These are phyloP conservation scores for Coniochaeta sp. DNA, from an alignment of 2,329 filamentous ascomycete species.

Conservation along the genomic window DNA sequence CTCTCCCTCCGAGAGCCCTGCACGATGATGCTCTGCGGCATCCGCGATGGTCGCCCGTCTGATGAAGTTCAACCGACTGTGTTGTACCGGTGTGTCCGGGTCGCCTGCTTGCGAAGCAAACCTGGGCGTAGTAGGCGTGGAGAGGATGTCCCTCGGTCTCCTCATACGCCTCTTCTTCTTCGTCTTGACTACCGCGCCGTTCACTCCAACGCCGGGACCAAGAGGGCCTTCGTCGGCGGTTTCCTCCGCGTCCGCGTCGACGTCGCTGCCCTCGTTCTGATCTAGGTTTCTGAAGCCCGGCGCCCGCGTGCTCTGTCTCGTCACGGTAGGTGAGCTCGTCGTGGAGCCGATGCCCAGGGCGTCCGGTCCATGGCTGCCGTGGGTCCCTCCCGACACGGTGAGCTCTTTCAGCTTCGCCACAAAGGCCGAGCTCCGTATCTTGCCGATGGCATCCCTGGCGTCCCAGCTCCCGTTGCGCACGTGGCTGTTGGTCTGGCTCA, in stretches of 20 bases:
- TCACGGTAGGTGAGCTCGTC: conserved; percentile 39
- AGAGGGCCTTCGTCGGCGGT: conserved; percentile 61
- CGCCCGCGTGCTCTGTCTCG: conserved; percentile 29
- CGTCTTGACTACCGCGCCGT: conserved; percentile 36
- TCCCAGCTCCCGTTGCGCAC: conserved; percentile 60
- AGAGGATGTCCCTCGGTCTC: conserved; percentile 46
- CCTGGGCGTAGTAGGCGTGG: conserved; percentile 59
- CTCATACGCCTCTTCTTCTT: conserved; percentile 59
- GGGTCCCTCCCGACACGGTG: conserved; percentile 38
- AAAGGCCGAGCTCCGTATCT: conserved; percentile 56
- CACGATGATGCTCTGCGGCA: conserved; percentile 46
- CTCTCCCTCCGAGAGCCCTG: conserved; percentile 69
- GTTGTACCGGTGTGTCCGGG: conserved; percentile 30
- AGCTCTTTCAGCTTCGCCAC: conserved; percentile 75
- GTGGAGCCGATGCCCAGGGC: conserved; percentile 28
- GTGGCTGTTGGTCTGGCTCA: conserved; percentile 24
- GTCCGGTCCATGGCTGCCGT: conserved; percentile 18
- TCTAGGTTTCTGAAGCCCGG: conserved; percentile 28
- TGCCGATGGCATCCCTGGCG: conserved; percentile 52
- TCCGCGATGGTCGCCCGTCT: conserved; percentile 62
- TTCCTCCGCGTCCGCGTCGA: conserved; percentile 75
- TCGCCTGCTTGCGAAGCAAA: conserved; percentile 24
- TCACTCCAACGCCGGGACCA: conserved; percentile 21
- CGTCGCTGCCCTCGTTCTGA: conserved; percentile 53
- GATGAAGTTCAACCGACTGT: conserved; percentile 45